These are phyloP conservation scores for Dichotomocladium elegans DNA, from an alignment of 371 early-diverging fungal genomes.

Conservation along the genomic window DNA sequence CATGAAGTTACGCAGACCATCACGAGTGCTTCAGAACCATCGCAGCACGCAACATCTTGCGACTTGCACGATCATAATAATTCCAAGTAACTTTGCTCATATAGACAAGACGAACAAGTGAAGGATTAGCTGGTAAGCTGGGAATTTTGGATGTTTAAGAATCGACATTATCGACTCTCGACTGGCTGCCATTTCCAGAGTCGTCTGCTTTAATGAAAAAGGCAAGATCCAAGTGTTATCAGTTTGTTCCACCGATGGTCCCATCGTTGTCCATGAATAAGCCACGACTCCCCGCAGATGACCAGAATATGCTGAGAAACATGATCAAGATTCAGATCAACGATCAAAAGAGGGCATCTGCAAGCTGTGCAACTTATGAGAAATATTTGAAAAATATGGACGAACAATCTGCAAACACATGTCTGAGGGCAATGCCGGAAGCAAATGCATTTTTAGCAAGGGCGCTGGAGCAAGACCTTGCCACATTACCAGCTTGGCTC, in stretches of 20 bases:
- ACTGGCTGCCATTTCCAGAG: too few relatives aligned
- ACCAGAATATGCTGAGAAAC: neutral
- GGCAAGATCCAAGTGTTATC: neutral
- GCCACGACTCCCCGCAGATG: neutral
- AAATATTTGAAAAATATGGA: neutral
- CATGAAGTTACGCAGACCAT: too few relatives aligned
- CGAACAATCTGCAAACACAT: neutral
- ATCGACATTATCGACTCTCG: too few relatives aligned
- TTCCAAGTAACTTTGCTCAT: too few relatives aligned
- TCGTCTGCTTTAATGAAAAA: too few relatives aligned
- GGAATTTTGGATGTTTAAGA: too few relatives aligned
- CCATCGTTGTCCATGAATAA: slow-evolving; percentile 6
- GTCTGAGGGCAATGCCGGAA: neutral
- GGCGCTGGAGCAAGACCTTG: slow-evolving; percentile 6
- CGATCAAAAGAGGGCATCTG: neutral
- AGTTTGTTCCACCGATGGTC: slow-evolving; percentile 1
- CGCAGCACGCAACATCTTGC: too few relatives aligned
- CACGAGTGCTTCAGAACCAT: too few relatives aligned
- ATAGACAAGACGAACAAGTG: too few relatives aligned
- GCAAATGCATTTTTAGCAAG: neutral
- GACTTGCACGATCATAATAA: too few relatives aligned
- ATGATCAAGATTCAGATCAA: neutral
- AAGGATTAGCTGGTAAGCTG: too few relatives aligned
- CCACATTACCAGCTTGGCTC: neutral
- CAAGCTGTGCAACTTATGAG: neutral